Evolutionary conservation across 306 rosid genomes (phyloP).

Genomic region (Cucurbita moschata): DNA sequence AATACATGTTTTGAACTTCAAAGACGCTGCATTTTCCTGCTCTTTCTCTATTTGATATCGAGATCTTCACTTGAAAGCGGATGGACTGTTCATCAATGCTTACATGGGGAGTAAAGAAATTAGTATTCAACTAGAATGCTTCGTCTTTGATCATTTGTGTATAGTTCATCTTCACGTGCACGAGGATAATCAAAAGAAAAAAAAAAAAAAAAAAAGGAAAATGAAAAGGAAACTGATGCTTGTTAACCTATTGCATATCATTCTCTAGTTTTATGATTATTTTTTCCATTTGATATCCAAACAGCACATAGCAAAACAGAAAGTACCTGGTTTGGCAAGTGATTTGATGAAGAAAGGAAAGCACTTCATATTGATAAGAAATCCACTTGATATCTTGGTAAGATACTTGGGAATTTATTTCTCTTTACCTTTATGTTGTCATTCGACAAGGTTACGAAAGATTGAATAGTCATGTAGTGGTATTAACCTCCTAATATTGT

Average conservation of each 20-base stretch:
- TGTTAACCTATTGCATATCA: not conserved
- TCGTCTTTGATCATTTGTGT: not conserved
- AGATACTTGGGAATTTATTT: conserved; percentile 4
- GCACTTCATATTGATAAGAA: conserved; percentile 64
- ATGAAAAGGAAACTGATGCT: not conserved
- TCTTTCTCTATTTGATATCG: not conserved
- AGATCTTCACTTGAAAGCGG: not conserved
- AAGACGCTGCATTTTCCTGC: too few relatives aligned
- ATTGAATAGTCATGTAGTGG: not conserved
- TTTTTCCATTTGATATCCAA: not conserved
- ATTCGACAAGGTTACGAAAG: not conserved
- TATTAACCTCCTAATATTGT: not conserved
- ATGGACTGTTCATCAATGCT: not conserved
- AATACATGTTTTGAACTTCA: too few relatives aligned
- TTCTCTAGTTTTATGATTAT: not conserved
- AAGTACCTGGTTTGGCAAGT: conserved; percentile 37
- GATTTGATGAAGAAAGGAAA: conserved; percentile 62
- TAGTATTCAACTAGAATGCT: not conserved
- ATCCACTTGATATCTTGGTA: conserved; percentile 72
- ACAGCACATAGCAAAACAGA: conserved; percentile 71
- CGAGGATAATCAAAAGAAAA: not conserved
- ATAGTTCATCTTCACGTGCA: not conserved
- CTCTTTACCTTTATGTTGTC: not conserved
- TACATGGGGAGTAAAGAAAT: not conserved
- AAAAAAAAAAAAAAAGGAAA: not conserved